A percentile compares a stretch with the other conserved stretches of the same genome.
Evolutionary conservation across 1,139 yeast species (phyloP).

Genomic region (Sugiyamaella grinbergsii): DNA sequence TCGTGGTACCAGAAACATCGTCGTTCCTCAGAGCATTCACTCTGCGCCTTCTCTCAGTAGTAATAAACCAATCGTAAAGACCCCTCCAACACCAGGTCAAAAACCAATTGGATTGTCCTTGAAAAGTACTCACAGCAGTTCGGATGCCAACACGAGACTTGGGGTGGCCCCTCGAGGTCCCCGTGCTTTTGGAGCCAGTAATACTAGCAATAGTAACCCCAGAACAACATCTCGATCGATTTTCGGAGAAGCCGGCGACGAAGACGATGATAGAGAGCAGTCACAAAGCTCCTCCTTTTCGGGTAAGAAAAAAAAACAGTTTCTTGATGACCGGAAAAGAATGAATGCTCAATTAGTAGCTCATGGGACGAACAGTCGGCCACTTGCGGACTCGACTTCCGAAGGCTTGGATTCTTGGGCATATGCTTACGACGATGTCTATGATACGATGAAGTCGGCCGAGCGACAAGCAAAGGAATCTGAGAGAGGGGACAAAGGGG

Average conservation of each 20-base stretch:
- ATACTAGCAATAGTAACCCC: constrained; percentile 3
- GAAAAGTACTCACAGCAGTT: background rate
- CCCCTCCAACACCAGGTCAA: constrained; percentile 21
- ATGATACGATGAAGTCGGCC: constrained; percentile 43
- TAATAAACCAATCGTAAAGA: background rate
- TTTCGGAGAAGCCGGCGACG: constrained; percentile 25
- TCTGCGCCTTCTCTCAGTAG: constrained; percentile 26
- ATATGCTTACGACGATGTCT: constrained; percentile 45
- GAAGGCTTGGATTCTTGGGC: constrained; percentile 28
- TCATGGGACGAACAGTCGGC: constrained; percentile 28
- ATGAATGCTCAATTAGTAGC: constrained; percentile 33
- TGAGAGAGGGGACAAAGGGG: constrained; percentile 10
- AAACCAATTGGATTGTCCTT: constrained; percentile 22
- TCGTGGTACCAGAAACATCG: constrained; percentile 52
- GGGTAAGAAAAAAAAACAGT: constrained; percentile 20
- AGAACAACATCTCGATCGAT: constrained; percentile 18
- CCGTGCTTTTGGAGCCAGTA: constrained; percentile 26
- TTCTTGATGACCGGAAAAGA: constrained; percentile 22
- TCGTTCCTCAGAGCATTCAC: constrained; percentile 27
- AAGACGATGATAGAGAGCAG: constrained; percentile 23
- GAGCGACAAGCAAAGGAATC: constrained; percentile 29
- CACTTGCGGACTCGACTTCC: constrained; percentile 19
- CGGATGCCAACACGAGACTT: constrained; percentile 14
- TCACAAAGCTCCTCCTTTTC: background rate
- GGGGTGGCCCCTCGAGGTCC: constrained; percentile 28